Evolutionary conservation across 2,329 filamentous ascomycete species (phyloP), one percentile per base, ranked within the genome.

Genomic region (Ramularia endophylla): DNA sequence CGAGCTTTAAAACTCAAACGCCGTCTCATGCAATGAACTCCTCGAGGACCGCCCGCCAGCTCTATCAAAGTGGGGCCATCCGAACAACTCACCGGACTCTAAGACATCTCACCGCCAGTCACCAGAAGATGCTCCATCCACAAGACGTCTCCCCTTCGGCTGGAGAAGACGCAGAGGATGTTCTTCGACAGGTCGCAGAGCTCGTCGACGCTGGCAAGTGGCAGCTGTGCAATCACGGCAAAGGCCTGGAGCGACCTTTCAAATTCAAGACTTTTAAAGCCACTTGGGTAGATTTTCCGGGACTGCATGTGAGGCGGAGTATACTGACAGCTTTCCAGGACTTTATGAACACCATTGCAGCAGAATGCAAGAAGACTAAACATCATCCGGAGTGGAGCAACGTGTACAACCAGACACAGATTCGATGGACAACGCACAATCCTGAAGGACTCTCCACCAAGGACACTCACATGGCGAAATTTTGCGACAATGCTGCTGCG

Each of bases 341-440:
- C 49, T 87, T 87, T 64, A 86, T 87, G 82, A 83, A 80, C n/a
- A 72, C 72, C 2, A 74, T 87, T 11, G 78, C 82, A 8, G 65
- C 80, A 22, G 75, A 85, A 54, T 84, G 81, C 64, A 82, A 83
- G 56, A 60, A 75, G 27, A 73, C 75, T 55, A 83, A 78, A 53
- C 83, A 87, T 59, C 83, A 87, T 55, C 83, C 83, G 0, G 83
- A 87, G 60, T 87, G 83, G 83, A 81, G 80, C 2, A 87, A 87
- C 56, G 81, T 84, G 7, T 87, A 82, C 64, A 86, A 84, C 58
- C 81, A 75, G 5, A 77, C 78, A 0, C 79, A 79, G 52, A 77
- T 87, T 47, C 75, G 80, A 36, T 87, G 83, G 83, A 86, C 81
- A 7, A 87, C 83, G 1, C 83, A 87, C 58, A 73, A 66, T 43